Base-by-base conservation (phyloP, 257 asterid species). In the Pogostemon cablin region DNA sequence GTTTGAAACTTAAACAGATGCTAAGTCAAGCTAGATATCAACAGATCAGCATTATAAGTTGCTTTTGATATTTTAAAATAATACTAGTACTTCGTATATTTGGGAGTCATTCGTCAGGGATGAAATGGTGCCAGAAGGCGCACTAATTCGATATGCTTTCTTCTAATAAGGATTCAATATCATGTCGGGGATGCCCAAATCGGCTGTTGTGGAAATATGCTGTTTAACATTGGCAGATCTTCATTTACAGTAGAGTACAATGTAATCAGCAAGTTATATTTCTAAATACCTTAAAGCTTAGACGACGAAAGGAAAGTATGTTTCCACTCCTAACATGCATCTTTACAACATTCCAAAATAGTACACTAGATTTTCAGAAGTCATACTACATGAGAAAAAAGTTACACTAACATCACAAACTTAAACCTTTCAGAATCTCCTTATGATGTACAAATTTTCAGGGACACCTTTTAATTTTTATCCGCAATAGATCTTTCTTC, bases 261-360 rank as follows among this genome's bases (percentile, higher is more conserved):
- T 15, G 35, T 12, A 69, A n/a, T 42, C 44, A 12, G 34, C 66
- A 34, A 43, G 57, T 56, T 38, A 9, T 49, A 66, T n/a, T 49
- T 48, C 37, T 38, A 49, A 37, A 58, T 41, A 56, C 54, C 54
- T 54, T 57, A 54, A 68, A 68, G 42, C 62, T 67, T 39, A 50
- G 12, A 38, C 8, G 50, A 50, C 62, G 9, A 52, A 50, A 15
- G 4, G 20, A 67, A 44, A 64, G 65, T 57, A 72, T 25, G 49
- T 15, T 7, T 25, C 17, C 37, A 15, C 10, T 17, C 7, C 5
- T 53, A 53, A 53, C 59, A 5, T 11, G 53, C 56, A 52, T 52
- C 58, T 11, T 9, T 39, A 39, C 38, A 67, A 7, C 38, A 60
- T 47, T 12, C 17, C 3, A 25, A 12, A 42, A 35, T 34, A 20